These are phyloP conservation scores for Canna indica DNA, from an alignment of 176 grass and related monocot genomes.

Conservation along the genomic window DNA sequence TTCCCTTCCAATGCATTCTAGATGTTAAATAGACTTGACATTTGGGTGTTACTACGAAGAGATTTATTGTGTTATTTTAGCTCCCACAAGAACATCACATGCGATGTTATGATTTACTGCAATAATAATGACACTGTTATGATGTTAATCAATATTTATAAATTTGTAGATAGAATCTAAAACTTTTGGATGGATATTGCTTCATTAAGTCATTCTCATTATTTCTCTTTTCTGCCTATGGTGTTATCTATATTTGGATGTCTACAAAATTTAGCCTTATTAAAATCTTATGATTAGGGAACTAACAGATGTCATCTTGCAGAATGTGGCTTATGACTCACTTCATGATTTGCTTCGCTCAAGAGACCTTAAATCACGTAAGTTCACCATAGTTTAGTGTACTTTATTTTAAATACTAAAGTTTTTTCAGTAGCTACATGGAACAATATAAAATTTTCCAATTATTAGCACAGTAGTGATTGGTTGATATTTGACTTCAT, in stretches of 20 bases:
- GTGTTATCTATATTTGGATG: not conserved
- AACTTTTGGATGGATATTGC: not conserved
- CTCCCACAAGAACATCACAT: not conserved
- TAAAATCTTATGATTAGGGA: not conserved
- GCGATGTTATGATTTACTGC: no score
- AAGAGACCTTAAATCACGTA: conserved; percentile 44
- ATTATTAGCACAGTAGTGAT: not conserved
- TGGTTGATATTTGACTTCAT: not conserved
- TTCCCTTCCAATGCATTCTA: not conserved
- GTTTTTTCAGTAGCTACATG: not conserved
- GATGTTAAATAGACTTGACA: not conserved
- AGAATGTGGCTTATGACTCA: conserved; percentile 93
- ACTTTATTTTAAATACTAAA: not conserved
- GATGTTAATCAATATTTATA: not conserved
- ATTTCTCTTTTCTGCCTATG: not conserved
- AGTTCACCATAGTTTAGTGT: conserved; percentile 11
- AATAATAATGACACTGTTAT: not conserved
- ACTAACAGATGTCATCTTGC: conserved; percentile 13
- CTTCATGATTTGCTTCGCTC: conserved; percentile 55
- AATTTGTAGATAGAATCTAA: not conserved
- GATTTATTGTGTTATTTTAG: not conserved
- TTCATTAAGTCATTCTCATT: not conserved
- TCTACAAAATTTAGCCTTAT: conserved; percentile 8
- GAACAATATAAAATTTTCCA: not conserved
- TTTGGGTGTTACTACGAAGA: not conserved